Evolutionary conservation across 1,139 yeast species (phyloP).

Genomic region (Hanseniaspora uvarum): DNA sequence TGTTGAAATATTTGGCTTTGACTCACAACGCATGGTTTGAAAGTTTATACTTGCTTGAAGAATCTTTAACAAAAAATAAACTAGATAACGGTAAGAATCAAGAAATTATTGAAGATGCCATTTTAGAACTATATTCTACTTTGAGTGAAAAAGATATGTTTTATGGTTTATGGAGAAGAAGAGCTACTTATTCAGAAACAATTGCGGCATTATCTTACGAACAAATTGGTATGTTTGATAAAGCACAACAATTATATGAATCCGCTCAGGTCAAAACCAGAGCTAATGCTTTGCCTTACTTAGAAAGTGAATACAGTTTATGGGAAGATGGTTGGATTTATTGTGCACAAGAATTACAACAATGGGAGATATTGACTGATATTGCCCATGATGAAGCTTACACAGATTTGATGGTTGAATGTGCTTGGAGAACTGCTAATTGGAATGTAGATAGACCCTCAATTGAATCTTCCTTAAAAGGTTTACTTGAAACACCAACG

Average conservation of each 20-base stretch:
- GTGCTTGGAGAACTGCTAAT: conserved; percentile 99
- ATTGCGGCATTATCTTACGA: conserved; percentile 87
- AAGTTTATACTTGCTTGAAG: conserved; percentile 71
- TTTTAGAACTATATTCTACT: conserved; percentile 77
- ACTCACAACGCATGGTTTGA: conserved; percentile 90
- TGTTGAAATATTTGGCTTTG: conserved; percentile 77
- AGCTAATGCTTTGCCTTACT: conserved; percentile 88
- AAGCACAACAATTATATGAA: conserved; percentile 88
- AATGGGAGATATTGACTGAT: conserved; percentile 95
- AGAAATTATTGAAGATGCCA: conserved; percentile 83
- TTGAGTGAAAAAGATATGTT: conserved; percentile 94
- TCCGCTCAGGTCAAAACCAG: conserved; percentile 96
- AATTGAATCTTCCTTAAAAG: conserved; percentile 83
- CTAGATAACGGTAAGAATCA: conserved; percentile 64
- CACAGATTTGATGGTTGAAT: conserved; percentile 82
- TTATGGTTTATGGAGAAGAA: conserved; percentile 92
- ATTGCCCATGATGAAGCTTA: conserved; percentile 96
- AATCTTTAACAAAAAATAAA: conserved; percentile 55
- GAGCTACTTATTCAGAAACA: conserved; percentile 89
- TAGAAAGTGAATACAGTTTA: conserved; percentile 86
- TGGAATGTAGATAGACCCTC: conserved; percentile 96
- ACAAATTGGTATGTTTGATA: conserved; percentile 90
- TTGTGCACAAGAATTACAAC: conserved; percentile 94
- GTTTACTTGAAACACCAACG: conserved; percentile 97
- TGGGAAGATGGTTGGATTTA: conserved; percentile 99